Conservation (phyloP, 305 asterid species). For the Andrographis paniculata region DNA sequence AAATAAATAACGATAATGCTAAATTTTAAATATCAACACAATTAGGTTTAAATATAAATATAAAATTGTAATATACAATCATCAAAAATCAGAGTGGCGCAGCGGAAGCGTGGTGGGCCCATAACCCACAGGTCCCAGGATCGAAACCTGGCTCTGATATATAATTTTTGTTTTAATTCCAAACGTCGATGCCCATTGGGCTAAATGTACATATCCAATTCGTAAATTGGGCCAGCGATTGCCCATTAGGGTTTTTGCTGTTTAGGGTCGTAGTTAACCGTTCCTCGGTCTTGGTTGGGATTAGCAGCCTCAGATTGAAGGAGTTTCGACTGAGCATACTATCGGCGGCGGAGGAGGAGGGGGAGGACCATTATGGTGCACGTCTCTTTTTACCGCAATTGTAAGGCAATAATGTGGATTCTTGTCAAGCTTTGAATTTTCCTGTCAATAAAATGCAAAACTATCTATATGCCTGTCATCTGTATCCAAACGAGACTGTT, state of each 20-base stretch:
- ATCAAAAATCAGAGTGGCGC: conserved; percentile 9
- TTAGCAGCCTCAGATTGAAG: conserved; percentile 20
- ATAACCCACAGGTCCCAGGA: conserved; percentile 78
- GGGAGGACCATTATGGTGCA: conserved; percentile 33
- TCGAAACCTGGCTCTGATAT: conserved; percentile 41
- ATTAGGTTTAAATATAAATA: too few species aligned
- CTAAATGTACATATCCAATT: too few species aligned
- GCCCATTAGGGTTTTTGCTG: not conserved
- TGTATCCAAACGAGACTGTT: too few species aligned
- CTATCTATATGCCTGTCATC: not conserved
- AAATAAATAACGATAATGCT: too few species aligned
- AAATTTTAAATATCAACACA: too few species aligned
- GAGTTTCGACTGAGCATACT: conserved; percentile 1
- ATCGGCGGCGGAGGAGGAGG: conserved; percentile 13
- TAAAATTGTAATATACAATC: too few species aligned
- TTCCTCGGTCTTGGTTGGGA: conserved; percentile 12
- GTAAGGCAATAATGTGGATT: conserved; percentile 23
- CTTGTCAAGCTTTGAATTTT: too few species aligned
- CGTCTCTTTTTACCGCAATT: conserved; percentile 36
- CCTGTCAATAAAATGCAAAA: not conserved
- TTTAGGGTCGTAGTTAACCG: not conserved
- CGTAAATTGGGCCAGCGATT: too few species aligned
- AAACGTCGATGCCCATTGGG: too few species aligned
- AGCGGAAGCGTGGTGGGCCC: conserved; percentile 87
- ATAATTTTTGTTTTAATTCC: too few species aligned